Conservation (phyloP, 1,284 basidiomycete species). For the Earliella scabrosa region DNA sequence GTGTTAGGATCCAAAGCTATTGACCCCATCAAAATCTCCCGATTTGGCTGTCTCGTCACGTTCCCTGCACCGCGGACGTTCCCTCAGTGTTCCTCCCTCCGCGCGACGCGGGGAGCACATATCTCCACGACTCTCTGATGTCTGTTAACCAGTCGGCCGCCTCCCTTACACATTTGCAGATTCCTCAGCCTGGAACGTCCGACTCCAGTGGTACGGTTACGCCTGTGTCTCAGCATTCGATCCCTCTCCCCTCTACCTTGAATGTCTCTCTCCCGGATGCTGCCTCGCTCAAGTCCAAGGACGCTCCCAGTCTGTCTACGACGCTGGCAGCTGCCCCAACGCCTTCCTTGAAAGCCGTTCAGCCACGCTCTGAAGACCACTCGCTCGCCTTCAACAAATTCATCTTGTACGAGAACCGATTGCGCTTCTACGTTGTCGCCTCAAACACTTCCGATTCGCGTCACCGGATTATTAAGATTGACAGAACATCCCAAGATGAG, state of each 20-base stretch:
- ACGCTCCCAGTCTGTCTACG: conserved; percentile 19
- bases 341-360: conserved; percentile 8
- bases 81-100: background rate
- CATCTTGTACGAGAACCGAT: conserved; percentile 88
- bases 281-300: conserved; percentile 24
- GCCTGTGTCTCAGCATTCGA: conserved; percentile 27
- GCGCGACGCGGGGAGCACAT: background rate
- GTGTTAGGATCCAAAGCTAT: conserved; percentile 14
- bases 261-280: conserved; percentile 14
- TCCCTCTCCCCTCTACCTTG: conserved; percentile 9
- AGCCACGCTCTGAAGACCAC: conserved; percentile 18
- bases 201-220: conserved; percentile 31
- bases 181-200: conserved; percentile 11
- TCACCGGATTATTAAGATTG: conserved; percentile 91
- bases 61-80: background rate
- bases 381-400: conserved; percentile 79
- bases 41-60: background rate
- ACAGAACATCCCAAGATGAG: conserved; percentile 79
- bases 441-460: conserved; percentile 84
- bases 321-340: conserved; percentile 13
- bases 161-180: conserved; percentile 3
- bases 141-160: background rate
- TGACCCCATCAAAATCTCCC: conserved; percentile 13
- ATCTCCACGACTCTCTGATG: background rate
- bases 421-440: conserved; percentile 88